phyloP scores from a whole-genome alignment of 495 filamentous ascomycete species.

The Daldinia caldariorum region DNA sequence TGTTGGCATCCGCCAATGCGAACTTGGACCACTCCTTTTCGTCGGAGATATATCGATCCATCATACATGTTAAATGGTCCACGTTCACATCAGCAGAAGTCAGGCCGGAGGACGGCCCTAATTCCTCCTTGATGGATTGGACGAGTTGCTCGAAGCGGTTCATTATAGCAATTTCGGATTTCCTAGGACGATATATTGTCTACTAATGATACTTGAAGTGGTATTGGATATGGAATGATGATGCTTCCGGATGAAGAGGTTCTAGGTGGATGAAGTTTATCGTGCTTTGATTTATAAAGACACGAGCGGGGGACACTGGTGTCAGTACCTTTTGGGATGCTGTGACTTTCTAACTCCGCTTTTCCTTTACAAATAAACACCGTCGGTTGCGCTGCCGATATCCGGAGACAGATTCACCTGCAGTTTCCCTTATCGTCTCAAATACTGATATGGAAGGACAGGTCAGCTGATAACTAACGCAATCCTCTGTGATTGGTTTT shows the following conservation, averaged over 20 bases:
- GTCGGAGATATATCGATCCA: slow-evolving; percentile 75
- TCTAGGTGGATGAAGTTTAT: slow-evolving; percentile 29
- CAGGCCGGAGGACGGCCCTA: slow-evolving; percentile 82
- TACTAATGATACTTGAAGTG: slow-evolving; percentile 4
- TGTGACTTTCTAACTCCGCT: slow-evolving; percentile 35
- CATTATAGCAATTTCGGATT: slow-evolving; percentile 25
- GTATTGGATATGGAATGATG: slow-evolving; percentile 13
- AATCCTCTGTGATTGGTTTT: slow-evolving; percentile 35
- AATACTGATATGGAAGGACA: slow-evolving; percentile 27
- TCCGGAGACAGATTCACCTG: slow-evolving; percentile 34
- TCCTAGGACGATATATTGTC: slow-evolving; percentile 5
- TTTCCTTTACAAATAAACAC: slow-evolving; percentile 24
- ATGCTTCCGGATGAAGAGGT: slow-evolving; percentile 8
- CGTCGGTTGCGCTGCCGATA: slow-evolving; percentile 34
- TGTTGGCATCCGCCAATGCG: slow-evolving; percentile 70
- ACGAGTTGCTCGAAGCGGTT: slow-evolving; percentile 78
- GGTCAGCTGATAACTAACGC: slow-evolving; percentile 25
- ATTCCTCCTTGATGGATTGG: slow-evolving; percentile 70
- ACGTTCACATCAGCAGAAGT: slow-evolving; percentile 82
- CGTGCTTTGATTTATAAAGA: slow-evolving; percentile 18
- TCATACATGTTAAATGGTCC: slow-evolving; percentile 69
- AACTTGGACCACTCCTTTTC: slow-evolving; percentile 76
- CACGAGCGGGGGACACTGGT: slow-evolving; percentile 25
- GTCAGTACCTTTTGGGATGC: slow-evolving; percentile 12
- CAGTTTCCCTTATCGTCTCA: slow-evolving; percentile 37